Evolutionary conservation across 163 green algal species (phyloP), one percentile per base, ranked within the genome.

Genomic region (Chloromonas sp.): DNA sequence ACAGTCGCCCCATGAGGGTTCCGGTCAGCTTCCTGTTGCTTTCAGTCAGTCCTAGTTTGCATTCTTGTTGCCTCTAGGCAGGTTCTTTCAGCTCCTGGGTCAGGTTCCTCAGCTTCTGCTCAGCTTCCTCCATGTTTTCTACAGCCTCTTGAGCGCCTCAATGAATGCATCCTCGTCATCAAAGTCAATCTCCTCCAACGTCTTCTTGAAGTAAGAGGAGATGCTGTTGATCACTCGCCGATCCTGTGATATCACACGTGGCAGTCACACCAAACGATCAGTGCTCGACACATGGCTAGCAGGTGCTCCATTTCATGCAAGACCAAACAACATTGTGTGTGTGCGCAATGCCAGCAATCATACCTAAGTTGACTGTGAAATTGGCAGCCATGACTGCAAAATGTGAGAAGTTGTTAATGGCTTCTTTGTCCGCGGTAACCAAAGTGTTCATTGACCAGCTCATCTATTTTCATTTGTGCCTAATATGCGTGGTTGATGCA

Each of bases 161-260:
- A 98, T 79, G 86, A 99, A 99, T 61, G 89, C 84, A n/a, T 99
- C 96, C 85, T 99, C 97, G 79, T 99, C 94, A 83, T 99, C 93
- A 78, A 90, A 97, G 1, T 91, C 85, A 59, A 99, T 91, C 82
- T 96, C 94, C 57, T 85, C 91, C 77, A 98, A 98, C 2, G 89
- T 66, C 87, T 95, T 94, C 74, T 98, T 92, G 91, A 98, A 98
- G 91, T 98, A 98, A 36, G 82, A 88, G 1, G 85, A 86, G 81
- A 98, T 98, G 57, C 90, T 78, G 60, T 94, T 86, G 58, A 99
- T 86, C n/a, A 98, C 86, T 0, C 84, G 70, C n/a, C 85, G 83
- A 83, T 99, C 97, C 90, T 96, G 92, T 83, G 88, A 1, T 36
- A 36, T 36, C 36, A 36, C 36, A 36, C 36, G 36, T 36, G 36